Evolutionary conservation across 257 asterid species (phyloP), one percentile per base, ranked within the genome.

Genomic region (Plantago major): DNA sequence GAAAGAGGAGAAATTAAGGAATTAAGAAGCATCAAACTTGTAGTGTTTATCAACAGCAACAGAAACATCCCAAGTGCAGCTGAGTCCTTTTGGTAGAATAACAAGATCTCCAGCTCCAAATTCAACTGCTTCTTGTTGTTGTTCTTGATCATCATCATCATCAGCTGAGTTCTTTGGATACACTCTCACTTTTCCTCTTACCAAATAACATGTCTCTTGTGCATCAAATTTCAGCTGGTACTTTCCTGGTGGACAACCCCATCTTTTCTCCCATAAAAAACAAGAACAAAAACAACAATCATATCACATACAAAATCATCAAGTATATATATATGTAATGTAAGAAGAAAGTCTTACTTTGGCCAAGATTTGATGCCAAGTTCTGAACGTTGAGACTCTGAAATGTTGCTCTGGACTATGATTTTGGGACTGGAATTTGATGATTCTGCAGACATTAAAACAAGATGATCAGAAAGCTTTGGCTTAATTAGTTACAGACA

Each of bases 321-420:
- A n/a, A n/a, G n/a, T n/a, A n/a, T n/a, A n/a, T n/a, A n/a, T n/a
- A n/a, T n/a, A n/a, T n/a, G n/a, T n/a, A n/a, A n/a, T n/a, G n/a
- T n/a, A n/a, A n/a, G n/a, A n/a, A n/a, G n/a, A n/a, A n/a, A n/a
- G n/a, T n/a, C n/a, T 85, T 78, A 90, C 98, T 91, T 90, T 71
- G 98, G 98, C 96, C 96, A 90, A 42, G 90, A 88, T 60, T 88
- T 88, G 79, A 85, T 78, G 71, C 96, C 95, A 26, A 88, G 83
- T 63, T 88, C 74, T 13, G 81, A 62, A 2, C 88, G 94, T 43
- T 85, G 94, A 9, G 91, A 65, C 42, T 84, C 78, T 1, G 96
- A 73, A 15, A 87, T 87, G 58, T 85, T 87, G 49, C 69, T 85
- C 58, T 85, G 94, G 57, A 90, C 95, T 58, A 51, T 74, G 75